A percentile compares a stretch with the other conserved stretches of the same genome.
Conservation (phyloP, 176 grass and related monocot genomes). For the Coix lacrymajobi region DNA sequence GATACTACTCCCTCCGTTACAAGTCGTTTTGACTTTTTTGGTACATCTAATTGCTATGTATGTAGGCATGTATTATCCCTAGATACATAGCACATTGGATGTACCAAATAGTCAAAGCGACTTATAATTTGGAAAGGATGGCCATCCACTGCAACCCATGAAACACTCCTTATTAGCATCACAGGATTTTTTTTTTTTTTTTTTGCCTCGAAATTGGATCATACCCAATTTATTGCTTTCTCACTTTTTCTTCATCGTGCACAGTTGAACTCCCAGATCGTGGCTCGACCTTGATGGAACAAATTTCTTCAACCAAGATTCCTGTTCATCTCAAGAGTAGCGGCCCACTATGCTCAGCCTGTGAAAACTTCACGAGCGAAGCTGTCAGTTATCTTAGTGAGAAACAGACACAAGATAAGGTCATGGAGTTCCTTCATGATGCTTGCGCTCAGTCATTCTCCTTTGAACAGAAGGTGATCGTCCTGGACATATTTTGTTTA, state of each 20-base stretch:
- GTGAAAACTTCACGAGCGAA: conserved; percentile 49
- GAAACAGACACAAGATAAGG: conserved; percentile 60
- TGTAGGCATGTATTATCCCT: no score
- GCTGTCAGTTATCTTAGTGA: conserved; percentile 50
- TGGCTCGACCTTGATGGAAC: not conserved
- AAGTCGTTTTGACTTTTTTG: no score
- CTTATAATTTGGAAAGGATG: no score
- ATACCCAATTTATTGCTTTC: not conserved
- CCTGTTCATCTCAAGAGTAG: conserved; percentile 21
- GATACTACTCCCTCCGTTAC: no score
- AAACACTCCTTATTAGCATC: not conserved
- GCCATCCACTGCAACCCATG: not conserved
- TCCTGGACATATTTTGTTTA: not conserved
- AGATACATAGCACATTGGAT: no score
- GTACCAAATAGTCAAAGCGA: no score
- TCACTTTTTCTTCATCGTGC: conserved; percentile 21
- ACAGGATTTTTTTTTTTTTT: no score
- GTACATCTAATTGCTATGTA: no score
- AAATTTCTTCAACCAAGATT: conserved; percentile 20
- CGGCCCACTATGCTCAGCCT: conserved; percentile 39
- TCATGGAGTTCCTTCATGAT: conserved; percentile 49
- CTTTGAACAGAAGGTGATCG: conserved; percentile 61
- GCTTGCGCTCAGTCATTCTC: conserved; percentile 61
- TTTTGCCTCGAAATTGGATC: not conserved
- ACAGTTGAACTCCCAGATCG: not conserved